Evolutionary conservation across 2,329 filamentous ascomycete genomes (phyloP).

Genomic region (Aspergillus fumigatus): DNA sequence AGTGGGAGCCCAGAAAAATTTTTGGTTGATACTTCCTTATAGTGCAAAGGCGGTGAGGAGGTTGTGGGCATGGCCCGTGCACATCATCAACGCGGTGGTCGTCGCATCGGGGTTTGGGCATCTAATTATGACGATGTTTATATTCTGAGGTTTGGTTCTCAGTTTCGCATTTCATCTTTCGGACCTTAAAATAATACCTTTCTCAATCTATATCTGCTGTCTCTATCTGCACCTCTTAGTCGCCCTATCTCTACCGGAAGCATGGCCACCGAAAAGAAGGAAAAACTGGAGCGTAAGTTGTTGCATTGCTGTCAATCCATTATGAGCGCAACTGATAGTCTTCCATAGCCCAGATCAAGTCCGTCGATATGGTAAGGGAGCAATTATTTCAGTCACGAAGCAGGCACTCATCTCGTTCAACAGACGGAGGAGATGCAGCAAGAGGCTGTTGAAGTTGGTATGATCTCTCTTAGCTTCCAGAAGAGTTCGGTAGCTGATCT

Average conservation of each 20-base stretch:
- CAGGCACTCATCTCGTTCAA: slow-evolving; percentile 12
- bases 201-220: background rate
- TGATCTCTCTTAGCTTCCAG: slow-evolving; percentile 29
- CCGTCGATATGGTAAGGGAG: slow-evolving; percentile 84
- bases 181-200: background rate
- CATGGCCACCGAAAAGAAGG: slow-evolving; percentile 53
- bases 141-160: background rate
- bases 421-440: slow-evolving; percentile 97
- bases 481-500: slow-evolving; percentile 23
- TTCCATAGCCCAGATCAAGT: slow-evolving; percentile 83
- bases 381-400: slow-evolving; percentile 6
- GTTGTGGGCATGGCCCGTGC: slow-evolving; percentile 23
- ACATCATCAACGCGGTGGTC: slow-evolving; percentile 9
- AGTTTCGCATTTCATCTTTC: background rate
- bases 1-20: slow-evolving; percentile 9
- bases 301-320: background rate
- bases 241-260: slow-evolving; percentile 1
- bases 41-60: slow-evolving; percentile 31
- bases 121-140: background rate
- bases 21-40: slow-evolving; percentile 21
- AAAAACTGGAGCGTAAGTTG: slow-evolving; percentile 70
- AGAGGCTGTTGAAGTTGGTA: slow-evolving; percentile 93
- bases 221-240: background rate
- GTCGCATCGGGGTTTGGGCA: slow-evolving; percentile 6
- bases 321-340: slow-evolving; percentile 6